Evolutionary conservation across 495 filamentous ascomycete species (phyloP).

Genomic region (Penicillium cataractarum): DNA sequence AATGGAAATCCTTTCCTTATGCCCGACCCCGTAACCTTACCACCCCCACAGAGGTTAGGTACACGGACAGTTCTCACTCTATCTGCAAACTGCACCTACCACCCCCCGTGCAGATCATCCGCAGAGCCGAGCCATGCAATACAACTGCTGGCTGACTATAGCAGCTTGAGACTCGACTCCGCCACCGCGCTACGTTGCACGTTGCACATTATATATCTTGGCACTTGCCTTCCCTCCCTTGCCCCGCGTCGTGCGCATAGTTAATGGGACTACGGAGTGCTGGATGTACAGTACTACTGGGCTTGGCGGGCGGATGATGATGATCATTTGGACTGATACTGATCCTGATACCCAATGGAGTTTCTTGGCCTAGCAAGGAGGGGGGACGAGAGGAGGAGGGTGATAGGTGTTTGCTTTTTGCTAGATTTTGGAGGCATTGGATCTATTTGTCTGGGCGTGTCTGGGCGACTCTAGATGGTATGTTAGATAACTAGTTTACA

Average conservation of each 20-base stretch:
- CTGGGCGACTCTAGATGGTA: background rate
- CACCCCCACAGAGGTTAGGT: no score
- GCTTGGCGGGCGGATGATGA: constrained; percentile 1
- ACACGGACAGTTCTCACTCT: no score
- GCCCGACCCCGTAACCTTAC: background rate
- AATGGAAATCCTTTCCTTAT: no score
- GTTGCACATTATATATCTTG: background rate
- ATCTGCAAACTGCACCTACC: constrained; percentile 11
- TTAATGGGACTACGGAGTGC: background rate
- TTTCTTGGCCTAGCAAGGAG: no score
- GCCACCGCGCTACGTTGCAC: constrained; percentile 1
- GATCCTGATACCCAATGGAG: no score
- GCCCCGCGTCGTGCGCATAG: background rate
- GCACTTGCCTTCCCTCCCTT: background rate
- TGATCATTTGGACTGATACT: background rate
- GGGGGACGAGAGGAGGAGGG: no score
- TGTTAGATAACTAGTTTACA: no score
- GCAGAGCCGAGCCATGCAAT: constrained; percentile 4
- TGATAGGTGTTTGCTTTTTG: background rate
- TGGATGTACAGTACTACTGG: background rate
- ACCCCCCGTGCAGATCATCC: constrained; percentile 5
- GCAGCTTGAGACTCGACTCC: background rate
- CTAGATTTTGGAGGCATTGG: background rate
- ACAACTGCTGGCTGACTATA: background rate
- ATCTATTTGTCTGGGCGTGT: background rate